Base-by-base conservation (phyloP, 2,329 filamentous ascomycete species). In the Aspergillus pseudotamarii region DNA sequence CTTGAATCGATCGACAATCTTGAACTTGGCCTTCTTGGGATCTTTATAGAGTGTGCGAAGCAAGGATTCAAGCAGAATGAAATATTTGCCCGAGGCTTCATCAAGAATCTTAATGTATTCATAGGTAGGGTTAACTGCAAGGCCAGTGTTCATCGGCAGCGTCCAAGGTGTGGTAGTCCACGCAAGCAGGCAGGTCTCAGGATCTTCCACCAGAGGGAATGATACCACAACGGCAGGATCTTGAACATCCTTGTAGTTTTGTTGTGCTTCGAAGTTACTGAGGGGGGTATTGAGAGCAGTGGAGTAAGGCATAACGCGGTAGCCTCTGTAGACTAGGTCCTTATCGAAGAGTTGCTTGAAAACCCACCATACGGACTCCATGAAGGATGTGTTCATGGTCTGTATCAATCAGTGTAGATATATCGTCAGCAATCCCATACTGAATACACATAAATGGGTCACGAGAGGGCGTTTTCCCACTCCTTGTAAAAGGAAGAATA, bases 281-380 rank as follows among this genome's bases (percentile, higher is more conserved):
- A 97, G 84, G 6, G 93, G 91, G 3, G 94, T 97, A 61, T 91
- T 93, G 73, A 97, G 86, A 19, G 90, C 93, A 2, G 93, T 97
- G 34, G 93, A 97, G 79, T 95, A 98, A 14, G 94, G 94, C 92
- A 98, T 95, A 66, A 98, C 93, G 74, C 90, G 89, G 79, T 95
- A 91, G 50, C 93, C 94, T 70, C 93, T 91, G 77, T 97, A 98
- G 60, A 97, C 93, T 66, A 91, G 84, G 61, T 89, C 91, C 80
- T 97, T 96, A 71, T 96, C 91, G 76, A 92, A 96, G 28, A 97
- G 85, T 76, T 94, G 88, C 82, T 95, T 96, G 84, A 97, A 97
- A 21, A 95, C 91, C 94, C 94, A 97, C 94, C 94, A 98, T 68
- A 92, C 88, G 0, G 91, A 91, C 82, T 97, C 94, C 94, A 97